Evolutionary conservation across 2,329 filamentous ascomycete species (phyloP).

Genomic region (Penicillium sp.): DNA sequence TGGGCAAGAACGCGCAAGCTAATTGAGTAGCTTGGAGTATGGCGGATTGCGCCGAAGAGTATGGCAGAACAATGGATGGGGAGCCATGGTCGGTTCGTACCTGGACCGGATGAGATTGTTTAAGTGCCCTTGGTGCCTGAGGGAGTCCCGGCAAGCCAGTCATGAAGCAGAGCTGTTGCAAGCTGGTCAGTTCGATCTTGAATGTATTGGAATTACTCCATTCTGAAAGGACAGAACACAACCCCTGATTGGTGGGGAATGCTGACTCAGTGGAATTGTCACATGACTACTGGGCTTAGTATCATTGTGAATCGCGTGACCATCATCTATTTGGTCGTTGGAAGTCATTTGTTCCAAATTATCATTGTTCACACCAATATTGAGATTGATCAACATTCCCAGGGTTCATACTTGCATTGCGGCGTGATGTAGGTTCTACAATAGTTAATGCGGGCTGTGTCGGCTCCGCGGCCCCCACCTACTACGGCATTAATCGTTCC

Average conservation of each 20-base stretch:
- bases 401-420: too few species aligned
- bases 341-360: neutral
- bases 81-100: conserved; percentile 1
- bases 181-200: conserved; percentile 16
- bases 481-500: too few species aligned
- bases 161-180: conserved; percentile 12
- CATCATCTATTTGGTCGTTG: too few species aligned
- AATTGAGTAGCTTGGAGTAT: neutral
- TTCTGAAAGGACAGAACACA: conserved; percentile 34
- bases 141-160: conserved; percentile 1
- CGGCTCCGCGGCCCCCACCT: too few species aligned
- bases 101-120: conserved; percentile 7
- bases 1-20: conserved; percentile 12
- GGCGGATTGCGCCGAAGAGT: neutral
- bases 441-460: too few species aligned
- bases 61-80: neutral
- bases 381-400: too few species aligned
- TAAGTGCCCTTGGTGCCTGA: conserved; percentile 11
- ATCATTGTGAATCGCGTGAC: neutral
- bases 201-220: conserved; percentile 15
- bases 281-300: conserved; percentile 20
- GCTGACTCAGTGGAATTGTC: conserved; percentile 19
- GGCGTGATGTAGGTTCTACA: too few species aligned
- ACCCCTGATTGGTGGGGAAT: conserved; percentile 25
- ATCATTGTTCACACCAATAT: too few species aligned